Conservation (phyloP, 305 asterid genomes). For the Solanum hybrid region DNA sequence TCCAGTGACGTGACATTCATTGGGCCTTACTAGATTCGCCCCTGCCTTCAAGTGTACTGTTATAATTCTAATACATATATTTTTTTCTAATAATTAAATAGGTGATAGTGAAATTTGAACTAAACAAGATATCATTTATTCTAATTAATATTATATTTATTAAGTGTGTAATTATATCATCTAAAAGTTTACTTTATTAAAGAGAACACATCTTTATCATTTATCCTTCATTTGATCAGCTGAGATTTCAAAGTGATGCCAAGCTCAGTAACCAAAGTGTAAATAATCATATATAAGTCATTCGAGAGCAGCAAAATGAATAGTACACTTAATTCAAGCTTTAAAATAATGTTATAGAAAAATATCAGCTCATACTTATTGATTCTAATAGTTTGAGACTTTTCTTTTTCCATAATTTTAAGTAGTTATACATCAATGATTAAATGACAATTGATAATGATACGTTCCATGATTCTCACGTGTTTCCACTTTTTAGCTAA, state of each 20-base stretch:
- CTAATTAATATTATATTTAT: not conserved
- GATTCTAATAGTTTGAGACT: not conserved
- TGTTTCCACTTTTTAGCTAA: not conserved
- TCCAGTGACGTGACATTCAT: not conserved
- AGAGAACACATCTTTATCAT: not conserved
- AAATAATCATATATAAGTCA: not conserved
- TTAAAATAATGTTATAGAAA: not conserved
- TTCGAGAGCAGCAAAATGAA: not conserved
- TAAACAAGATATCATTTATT: not conserved
- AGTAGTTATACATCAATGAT: not conserved
- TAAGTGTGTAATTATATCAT: not conserved
- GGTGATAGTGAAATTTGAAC: not conserved
- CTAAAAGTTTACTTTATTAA: not conserved
- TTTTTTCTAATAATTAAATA: not conserved
- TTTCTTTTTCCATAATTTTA: not conserved
- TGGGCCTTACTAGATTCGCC: not conserved
- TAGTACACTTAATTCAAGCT: not conserved
- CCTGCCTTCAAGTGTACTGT: not conserved
- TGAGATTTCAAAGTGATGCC: not conserved
- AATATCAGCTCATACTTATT: not conserved
- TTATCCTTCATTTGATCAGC: not conserved
- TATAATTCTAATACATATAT: not conserved
- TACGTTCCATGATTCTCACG: not conserved
- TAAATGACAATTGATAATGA: not conserved
- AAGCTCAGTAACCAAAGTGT: not conserved